Base-by-base conservation (phyloP, 768 basidiomycete genomes). In the Tulasnella sp. region DNA sequence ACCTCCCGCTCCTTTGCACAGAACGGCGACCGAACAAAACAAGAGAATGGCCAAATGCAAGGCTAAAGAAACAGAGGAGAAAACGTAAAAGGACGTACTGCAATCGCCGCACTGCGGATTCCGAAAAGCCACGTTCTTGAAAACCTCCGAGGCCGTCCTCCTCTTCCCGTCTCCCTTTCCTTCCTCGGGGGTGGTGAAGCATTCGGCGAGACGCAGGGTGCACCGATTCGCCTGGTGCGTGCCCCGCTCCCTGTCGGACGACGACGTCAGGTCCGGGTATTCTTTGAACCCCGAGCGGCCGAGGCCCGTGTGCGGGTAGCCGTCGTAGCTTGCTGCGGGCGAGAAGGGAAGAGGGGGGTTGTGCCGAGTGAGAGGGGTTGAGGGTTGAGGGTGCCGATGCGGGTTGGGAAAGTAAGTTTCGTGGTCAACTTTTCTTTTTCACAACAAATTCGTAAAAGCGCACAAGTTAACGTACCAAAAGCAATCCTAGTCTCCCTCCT, bases 71-170 rank as follows among this genome's bases (percentile, higher is more conserved):
- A n/a, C n/a, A n/a, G n/a, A n/a, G n/a, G n/a, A n/a, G n/a, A n/a
- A 9, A 47, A 47, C 44, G 19, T 22, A 22, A 7, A 37, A 16
- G 22, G 12, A 74, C 74, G 65, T 62, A 74, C 74, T 73, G 36
- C 78, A 77, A 40, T 79, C 78, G 7, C 79, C 79, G 72, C 78
- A 79, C 35, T 34, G 22, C 1, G 73, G 67, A 14, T 66, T 22
- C 26, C 76, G 74, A 66, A 76, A 78, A 0, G 78, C 77, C 17
- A 79, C 64, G 3, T 75, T 72, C 39, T 70, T 74, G 72, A 80
- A 76, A 11, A 76, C 42, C 7, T 69, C 74, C 9, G 66, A 65
- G 16, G 76, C 71, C 39, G 67, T 47, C 9, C n/a, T 47, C 2
- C 16, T 2, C 11, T 42, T 42, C 4, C 4, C 11, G n/a, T 4